Conservation (phyloP, 1,284 basidiomycete species). For the Ceratobasidium sp. region DNA sequence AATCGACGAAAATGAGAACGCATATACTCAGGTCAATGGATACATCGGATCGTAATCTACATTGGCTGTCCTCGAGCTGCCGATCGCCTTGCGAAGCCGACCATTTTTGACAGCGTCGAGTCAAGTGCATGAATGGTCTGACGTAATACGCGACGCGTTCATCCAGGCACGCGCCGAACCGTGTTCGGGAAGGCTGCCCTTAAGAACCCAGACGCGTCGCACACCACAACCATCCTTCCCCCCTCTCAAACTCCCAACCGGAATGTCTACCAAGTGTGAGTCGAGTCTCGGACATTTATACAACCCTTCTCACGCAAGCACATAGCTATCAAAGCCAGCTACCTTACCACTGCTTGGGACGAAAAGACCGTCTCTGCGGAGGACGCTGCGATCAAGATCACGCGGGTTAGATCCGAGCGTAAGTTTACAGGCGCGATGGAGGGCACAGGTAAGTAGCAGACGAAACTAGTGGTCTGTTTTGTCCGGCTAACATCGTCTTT, state of each 20-base stretch:
- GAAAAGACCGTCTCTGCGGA: conserved; percentile 12
- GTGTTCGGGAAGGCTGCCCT: no score
- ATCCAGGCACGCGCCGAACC: conserved; percentile 2
- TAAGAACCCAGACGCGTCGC: not conserved
- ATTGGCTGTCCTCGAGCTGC: no score
- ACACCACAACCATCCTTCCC: not conserved
- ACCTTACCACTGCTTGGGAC: no score
- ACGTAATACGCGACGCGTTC: conserved; percentile 16
- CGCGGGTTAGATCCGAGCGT: conserved; percentile 41
- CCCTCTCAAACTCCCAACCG: not conserved
- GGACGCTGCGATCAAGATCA: conserved; percentile 38
- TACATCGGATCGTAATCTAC: no score
- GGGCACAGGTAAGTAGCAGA: no score
- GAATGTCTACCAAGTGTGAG: conserved; percentile 34
- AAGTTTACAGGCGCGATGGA: no score
- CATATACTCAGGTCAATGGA: no score
- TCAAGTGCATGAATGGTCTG: not conserved
- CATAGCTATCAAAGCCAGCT: conserved; percentile 38
- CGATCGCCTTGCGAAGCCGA: not conserved
- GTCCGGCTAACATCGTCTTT: no score
- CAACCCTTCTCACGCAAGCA: not conserved
- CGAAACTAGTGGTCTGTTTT: no score
- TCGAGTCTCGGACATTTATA: not conserved
- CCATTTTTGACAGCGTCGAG: not conserved
- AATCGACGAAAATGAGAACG: no score